Base-by-base conservation (phyloP, 31 red algal species). In the Porphyra umbilicalis region DNA sequence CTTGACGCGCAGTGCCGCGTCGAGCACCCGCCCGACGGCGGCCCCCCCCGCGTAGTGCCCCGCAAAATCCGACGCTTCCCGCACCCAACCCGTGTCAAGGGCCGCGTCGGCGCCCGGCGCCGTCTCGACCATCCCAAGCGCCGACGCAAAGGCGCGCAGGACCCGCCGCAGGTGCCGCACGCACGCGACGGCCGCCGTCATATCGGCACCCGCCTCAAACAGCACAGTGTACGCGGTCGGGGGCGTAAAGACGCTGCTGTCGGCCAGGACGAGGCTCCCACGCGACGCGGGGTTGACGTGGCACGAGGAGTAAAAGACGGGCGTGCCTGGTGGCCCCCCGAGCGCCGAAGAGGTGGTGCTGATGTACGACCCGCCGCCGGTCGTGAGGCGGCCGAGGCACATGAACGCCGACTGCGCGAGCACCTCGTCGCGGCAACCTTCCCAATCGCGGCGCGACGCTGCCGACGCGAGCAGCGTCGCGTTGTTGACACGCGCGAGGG, bases 41-140 rank as follows among this genome's bases (percentile, higher is more conserved):
- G 79, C 81, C 29, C 86, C 86, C 34, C 86, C 86, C 0, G 83
- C 86, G 40, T 78, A 87, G 42, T 87, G 85, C 2, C 57, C 76
- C 36, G 79, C 85, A 46, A 71, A 79, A 35, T 87, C 79, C 9
- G 77, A 57, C 25, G 42, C 78, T 35, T 39, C 77, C 32, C 76
- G 29, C 0, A 80, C 85, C 39, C 37, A 87, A n/a, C n/a, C n/a
- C n/a, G n/a, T n/a, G n/a, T n/a, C n/a, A n/a, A n/a, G n/a, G n/a
- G n/a, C n/a, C n/a, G n/a, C n/a, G n/a, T n/a, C n/a, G n/a, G n/a
- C n/a, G n/a, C n/a, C n/a, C n/a, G n/a, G n/a, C n/a, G n/a, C n/a
- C n/a, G n/a, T n/a, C n/a, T n/a, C n/a, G n/a, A n/a, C n/a, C n/a
- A n/a, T n/a, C n/a, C n/a, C n/a, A n/a, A n/a, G n/a, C n/a, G n/a